These are phyloP conservation scores for Pythium monospermum DNA, from an alignment of 352 stramenopile genomes.

Conservation along the genomic window DNA sequence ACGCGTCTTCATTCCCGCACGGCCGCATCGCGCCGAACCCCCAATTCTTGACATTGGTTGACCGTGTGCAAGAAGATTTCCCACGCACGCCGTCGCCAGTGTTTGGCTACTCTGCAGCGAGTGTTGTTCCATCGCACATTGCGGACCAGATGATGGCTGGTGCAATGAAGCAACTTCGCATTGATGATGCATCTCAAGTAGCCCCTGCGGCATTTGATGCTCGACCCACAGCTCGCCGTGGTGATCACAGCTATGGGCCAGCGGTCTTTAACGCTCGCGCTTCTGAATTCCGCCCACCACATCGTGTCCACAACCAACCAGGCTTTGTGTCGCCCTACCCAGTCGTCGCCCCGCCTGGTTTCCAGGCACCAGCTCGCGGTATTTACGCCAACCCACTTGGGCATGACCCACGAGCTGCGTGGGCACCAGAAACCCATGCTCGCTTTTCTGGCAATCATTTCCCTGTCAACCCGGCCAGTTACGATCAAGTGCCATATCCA, in stretches of 20 bases:
- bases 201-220: neutral
- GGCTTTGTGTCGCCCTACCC: slow-evolving; percentile 5
- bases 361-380: slow-evolving; percentile 11
- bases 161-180: slow-evolving; percentile 19
- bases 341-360: slow-evolving; percentile 14
- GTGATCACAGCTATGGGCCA: slow-evolving; percentile 2
- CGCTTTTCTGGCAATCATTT: slow-evolving; percentile 5
- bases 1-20: neutral
- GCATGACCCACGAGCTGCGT: slow-evolving; percentile 7
- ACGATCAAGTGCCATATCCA: slow-evolving; percentile 1
- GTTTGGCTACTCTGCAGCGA: slow-evolving; percentile 26
- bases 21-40: slow-evolving; percentile 3
- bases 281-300: slow-evolving; percentile 8
- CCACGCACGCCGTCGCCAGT: slow-evolving; percentile 60
- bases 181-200: slow-evolving; percentile 2
- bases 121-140: neutral
- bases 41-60: slow-evolving; percentile 46
- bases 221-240: neutral
- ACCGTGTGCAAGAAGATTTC: slow-evolving; percentile 80
- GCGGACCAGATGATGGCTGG: slow-evolving; percentile 11
- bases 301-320: slow-evolving; percentile 10
- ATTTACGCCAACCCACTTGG: slow-evolving; percentile 14
- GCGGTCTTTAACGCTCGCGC: neutral
- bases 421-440: neutral
- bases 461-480: slow-evolving; percentile 4